A percentile compares a stretch with the other conserved stretches of the same genome.
Evolutionary conservation across 208 protist genomes (phyloP).

Genomic region (Wallacemonas sp.): DNA sequence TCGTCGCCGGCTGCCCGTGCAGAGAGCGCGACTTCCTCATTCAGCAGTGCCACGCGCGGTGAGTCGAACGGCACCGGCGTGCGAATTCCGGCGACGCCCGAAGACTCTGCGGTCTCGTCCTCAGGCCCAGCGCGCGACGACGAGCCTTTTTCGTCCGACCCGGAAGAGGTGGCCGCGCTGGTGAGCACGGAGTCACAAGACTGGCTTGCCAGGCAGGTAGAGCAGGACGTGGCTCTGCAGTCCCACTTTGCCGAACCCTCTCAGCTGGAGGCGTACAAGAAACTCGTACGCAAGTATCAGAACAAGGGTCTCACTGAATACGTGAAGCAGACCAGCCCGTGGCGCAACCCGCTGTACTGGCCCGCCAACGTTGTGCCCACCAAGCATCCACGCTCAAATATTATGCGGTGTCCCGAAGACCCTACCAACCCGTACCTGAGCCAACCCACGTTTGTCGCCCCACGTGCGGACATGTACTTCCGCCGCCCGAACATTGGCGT

Average conservation of each 20-base stretch:
- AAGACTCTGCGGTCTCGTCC: too few species aligned
- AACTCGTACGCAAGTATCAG: slow-evolving; percentile 44
- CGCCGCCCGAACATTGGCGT: slow-evolving; percentile 69
- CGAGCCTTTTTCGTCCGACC: neutral
- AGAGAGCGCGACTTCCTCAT: neutral
- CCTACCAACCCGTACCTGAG: slow-evolving; percentile 83
- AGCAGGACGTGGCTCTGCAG: neutral
- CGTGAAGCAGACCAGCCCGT: slow-evolving; percentile 79
- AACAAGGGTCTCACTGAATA: slow-evolving; percentile 66
- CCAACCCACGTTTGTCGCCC: slow-evolving; percentile 76
- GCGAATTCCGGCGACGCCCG: too few species aligned
- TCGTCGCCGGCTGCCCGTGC: neutral
- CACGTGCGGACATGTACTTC: slow-evolving; percentile 85
- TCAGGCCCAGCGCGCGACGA: neutral
- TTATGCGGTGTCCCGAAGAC: slow-evolving; percentile 87
- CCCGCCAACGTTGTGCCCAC: slow-evolving; percentile 78
- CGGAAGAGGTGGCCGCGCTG: neutral
- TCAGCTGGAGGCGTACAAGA: slow-evolving; percentile 40
- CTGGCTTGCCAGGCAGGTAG: neutral
- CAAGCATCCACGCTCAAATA: slow-evolving; percentile 79
- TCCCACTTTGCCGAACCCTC: neutral
- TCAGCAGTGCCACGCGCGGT: too few species aligned
- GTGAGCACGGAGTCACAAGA: neutral
- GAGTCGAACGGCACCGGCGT: too few species aligned
- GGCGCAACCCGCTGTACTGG: slow-evolving; percentile 84